Percentiles rank a stretch among this genome's conserved stretches.
These are phyloP conservation scores for Malassezia globosa DNA, from an alignment of 1,284 basidiomycete species.

Conservation along the genomic window DNA sequence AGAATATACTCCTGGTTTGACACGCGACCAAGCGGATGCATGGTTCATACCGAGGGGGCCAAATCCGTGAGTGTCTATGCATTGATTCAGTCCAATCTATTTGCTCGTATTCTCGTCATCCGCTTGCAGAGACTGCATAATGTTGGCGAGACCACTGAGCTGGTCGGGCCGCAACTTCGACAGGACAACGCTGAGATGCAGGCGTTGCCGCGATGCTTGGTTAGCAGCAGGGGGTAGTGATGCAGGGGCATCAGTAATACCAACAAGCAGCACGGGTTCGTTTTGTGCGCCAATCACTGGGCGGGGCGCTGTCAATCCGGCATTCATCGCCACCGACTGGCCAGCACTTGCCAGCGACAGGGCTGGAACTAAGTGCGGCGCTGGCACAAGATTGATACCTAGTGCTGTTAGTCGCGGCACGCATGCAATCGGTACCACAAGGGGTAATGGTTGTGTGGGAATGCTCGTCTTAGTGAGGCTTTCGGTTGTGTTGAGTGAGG, in stretches of 20 bases:
- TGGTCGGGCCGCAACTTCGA: conserved; percentile 35
- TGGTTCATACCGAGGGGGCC: conserved; percentile 11
- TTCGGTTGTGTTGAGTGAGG: too few species aligned
- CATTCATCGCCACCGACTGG: conserved; percentile 14
- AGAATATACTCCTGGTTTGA: neutral
- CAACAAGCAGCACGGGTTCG: conserved; percentile 37
- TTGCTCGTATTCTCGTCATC: conserved; percentile 23
- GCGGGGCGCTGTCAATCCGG: conserved; percentile 24
- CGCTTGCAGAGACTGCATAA: conserved; percentile 40
- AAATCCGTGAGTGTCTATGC: neutral
- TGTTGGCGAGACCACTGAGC: conserved; percentile 33
- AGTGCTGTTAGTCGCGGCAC: conserved; percentile 33
- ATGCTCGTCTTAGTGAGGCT: conserved; percentile 19
- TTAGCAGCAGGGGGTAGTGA: conserved; percentile 8
- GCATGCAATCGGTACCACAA: conserved; percentile 38
- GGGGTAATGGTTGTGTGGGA: conserved; percentile 38
- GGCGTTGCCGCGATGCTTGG: conserved; percentile 26
- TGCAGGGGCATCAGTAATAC: conserved; percentile 31
- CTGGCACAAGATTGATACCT: conserved; percentile 34
- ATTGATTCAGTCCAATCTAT: too few species aligned
- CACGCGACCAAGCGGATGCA: conserved; percentile 1
- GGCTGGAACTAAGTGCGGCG: conserved; percentile 31
- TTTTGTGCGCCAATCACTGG: conserved; percentile 30
- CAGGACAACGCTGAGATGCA: conserved; percentile 41
- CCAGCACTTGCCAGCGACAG: conserved; percentile 22